Evolutionary conservation across 306 rosid species (phyloP), one percentile per base, ranked within the genome.

Genomic region (Cucurbita ficifolia): DNA sequence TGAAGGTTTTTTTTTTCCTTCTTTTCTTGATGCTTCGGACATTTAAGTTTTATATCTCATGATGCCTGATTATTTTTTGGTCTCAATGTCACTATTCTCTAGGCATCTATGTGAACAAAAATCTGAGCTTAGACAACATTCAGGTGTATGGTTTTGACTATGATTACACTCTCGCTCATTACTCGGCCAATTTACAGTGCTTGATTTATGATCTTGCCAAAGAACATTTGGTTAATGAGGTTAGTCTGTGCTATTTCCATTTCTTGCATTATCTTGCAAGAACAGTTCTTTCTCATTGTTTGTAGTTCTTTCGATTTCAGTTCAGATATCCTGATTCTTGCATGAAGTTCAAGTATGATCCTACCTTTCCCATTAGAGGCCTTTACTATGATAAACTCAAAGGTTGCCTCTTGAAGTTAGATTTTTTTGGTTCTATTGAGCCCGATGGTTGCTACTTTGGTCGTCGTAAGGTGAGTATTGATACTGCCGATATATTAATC

Each of bases 101-200:
- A 94, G 98, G 95, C 72, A 94, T 90, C 74, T 94, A 94, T 80
- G 97, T 79, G 65, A 94, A 94, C 72, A 94, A 90, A 70, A 94
- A 87, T 80, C 59, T 94, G 76, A 86, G 97, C 59, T 70, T 93
- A 83, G 98, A 93, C 77, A 78, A 70, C 54, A 78, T 90, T 80
- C 88, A 90, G 80, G 98, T 93, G 82, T 93, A 86, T 64, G 98
- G 98, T 36, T 93, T 93, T 24, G 98, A 93, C 78, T 93, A 93
- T 29, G 98, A 93, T 83, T 93, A 90, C 88, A 93, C 98, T 4
- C 81, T 94, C 80, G 97, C 95, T 7, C 98, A 89, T 86, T 94
- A 94, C 88, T 90, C 96, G 1, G 33, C 90, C 7, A 56, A 89
- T 79, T 83, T 94, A 53, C 97, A 94, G 86, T 86, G 84, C 88